Evolutionary conservation across 2,329 filamentous ascomycete genomes (phyloP).

Genomic region (Corniculantispora saksenae): DNA sequence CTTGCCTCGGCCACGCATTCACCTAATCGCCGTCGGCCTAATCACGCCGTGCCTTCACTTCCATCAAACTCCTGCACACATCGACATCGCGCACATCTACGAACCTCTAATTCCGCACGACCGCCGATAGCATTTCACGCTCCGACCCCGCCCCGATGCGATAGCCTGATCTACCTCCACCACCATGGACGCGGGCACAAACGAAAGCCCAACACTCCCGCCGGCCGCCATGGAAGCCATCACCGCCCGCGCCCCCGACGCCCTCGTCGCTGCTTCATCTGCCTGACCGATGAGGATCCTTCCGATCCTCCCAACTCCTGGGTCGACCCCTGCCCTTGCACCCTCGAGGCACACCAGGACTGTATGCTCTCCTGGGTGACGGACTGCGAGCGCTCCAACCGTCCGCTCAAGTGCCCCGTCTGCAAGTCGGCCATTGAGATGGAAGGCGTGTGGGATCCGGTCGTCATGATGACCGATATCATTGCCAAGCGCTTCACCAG

Average conservation of each 20-base stretch:
- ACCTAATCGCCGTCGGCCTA: not conserved
- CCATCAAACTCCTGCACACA: not conserved
- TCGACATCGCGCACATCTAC: not conserved
- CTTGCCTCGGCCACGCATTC: not conserved
- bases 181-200: not conserved
- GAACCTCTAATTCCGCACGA: not conserved
- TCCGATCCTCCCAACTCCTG: conserved; percentile 57
- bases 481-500: conserved; percentile 57
- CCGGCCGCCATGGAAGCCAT: conserved; percentile 23
- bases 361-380: conserved; percentile 91
- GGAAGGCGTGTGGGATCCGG: conserved; percentile 69
- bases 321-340: conserved; percentile 89
- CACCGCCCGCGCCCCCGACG: conserved; percentile 25
- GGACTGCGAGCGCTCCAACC: conserved; percentile 71
- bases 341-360: conserved; percentile 84
- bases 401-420: conserved; percentile 79
- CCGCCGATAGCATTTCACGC: not conserved
- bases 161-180: not conserved
- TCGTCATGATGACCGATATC: conserved; percentile 67
- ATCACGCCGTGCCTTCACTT: not conserved
- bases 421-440: conserved; percentile 83
- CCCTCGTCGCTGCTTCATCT: conserved; percentile 61
- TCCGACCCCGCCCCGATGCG: not conserved
- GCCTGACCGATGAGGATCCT: conserved; percentile 58
- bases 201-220: conserved; percentile 13